These are phyloP conservation scores for Dorcoceras hygrometricum DNA, from an alignment of 257 asterid species.

Conservation along the genomic window DNA sequence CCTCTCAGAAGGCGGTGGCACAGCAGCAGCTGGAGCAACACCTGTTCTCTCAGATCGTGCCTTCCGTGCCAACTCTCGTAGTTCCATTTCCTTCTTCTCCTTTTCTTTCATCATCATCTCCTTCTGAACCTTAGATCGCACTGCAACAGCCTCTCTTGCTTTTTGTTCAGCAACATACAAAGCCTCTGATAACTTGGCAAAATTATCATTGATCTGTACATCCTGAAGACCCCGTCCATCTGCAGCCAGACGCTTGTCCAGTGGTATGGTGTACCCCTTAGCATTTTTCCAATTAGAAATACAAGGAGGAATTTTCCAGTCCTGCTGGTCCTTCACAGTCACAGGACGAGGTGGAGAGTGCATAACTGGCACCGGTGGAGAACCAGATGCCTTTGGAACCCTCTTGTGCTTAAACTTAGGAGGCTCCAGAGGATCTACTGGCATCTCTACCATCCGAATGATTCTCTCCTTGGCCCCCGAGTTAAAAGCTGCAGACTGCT, in stretches of 20 bases:
- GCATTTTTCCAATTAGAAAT: conserved; percentile 97
- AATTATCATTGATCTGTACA: conserved; percentile 87
- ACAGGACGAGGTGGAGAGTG: conserved; percentile 95
- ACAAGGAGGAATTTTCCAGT: conserved; percentile 95
- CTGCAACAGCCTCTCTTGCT: conserved; percentile 93
- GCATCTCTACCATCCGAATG: conserved; percentile 91
- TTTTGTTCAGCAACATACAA: conserved; percentile 81
- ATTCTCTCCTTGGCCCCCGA: conserved; percentile 95
- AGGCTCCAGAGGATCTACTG: conserved; percentile 90
- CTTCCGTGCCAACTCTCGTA: conserved; percentile 78
- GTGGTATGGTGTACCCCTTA: conserved; percentile 90
- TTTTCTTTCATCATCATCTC: conserved; percentile 93
- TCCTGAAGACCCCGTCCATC: conserved; percentile 97
- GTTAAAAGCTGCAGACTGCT: conserved; percentile 86
- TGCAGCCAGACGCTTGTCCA: conserved; percentile 91
- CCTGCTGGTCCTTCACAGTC: conserved; percentile 90
- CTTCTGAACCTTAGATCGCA: conserved; percentile 86
- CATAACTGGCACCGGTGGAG: conserved; percentile 97
- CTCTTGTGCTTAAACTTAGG: conserved; percentile 93
- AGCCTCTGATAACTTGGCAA: conserved; percentile 76
- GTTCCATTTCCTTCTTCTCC: conserved; percentile 82
- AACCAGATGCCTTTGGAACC: conserved; percentile 91
- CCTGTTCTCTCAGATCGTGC: conserved; percentile 86
- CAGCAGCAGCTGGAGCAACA: conserved; percentile 47
- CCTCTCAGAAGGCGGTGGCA: conserved; percentile 67